phyloP scores from a whole-genome alignment of 768 basidiomycete genomes.

The Stropharia rugosoannulata region DNA sequence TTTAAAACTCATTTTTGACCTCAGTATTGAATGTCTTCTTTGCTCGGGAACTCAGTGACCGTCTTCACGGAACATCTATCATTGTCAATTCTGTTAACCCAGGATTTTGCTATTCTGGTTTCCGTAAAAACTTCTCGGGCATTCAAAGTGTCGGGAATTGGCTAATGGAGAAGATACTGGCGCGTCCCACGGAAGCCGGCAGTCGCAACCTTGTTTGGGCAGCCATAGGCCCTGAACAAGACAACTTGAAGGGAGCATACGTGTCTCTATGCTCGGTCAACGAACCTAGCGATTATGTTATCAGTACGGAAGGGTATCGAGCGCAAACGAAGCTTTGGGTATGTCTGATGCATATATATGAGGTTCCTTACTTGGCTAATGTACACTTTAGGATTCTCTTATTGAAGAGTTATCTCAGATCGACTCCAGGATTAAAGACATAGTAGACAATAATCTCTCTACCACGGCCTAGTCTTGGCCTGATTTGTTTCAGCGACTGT shows the following conservation, averaged over 20 bases:
- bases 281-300: slow-evolving; percentile 33
- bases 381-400: slow-evolving; percentile 4
- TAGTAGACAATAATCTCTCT: slow-evolving; percentile 7
- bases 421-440: slow-evolving; percentile 9
- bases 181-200: slow-evolving; percentile 35
- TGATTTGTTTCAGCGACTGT: too few relatives aligned
- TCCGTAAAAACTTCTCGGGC: slow-evolving; percentile 26
- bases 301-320: slow-evolving; percentile 27
- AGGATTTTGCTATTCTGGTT: slow-evolving; percentile 38
- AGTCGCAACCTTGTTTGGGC: slow-evolving; percentile 17
- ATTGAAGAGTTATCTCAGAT: slow-evolving; percentile 12
- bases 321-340: slow-evolving; percentile 35
- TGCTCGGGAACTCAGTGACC: slow-evolving; percentile 31
- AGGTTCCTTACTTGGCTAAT: background rate
- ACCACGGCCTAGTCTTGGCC: background rate
- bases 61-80: slow-evolving; percentile 24
- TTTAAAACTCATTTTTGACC: background rate
- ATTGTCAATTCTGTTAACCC: slow-evolving; percentile 39
- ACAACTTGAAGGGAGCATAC: slow-evolving; percentile 15
- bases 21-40: slow-evolving; percentile 42
- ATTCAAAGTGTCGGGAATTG: slow-evolving; percentile 12
- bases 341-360: slow-evolving; percentile 5
- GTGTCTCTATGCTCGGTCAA: slow-evolving; percentile 17
- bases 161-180: slow-evolving; percentile 30
- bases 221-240: background rate